Conservation (phyloP, 108 stramenopile genomes). For the Cyclotella distinguenda region DNA sequence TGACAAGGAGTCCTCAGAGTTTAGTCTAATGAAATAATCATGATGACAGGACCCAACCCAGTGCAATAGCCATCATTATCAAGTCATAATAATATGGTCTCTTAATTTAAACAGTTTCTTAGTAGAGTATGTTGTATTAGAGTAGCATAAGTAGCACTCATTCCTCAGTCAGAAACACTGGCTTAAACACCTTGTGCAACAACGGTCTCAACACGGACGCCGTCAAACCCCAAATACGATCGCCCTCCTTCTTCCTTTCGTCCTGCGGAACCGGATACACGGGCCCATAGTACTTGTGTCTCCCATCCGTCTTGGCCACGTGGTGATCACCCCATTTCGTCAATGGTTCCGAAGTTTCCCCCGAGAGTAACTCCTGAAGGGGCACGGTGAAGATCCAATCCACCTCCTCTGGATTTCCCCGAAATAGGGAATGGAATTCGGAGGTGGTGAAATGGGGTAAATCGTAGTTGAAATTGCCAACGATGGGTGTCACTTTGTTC, state of each 20-base stretch:
- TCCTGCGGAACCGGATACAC: constrained; percentile 51
- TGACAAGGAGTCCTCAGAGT: no score
- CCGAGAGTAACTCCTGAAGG: constrained; percentile 46
- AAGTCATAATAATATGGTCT: no score
- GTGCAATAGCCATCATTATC: no score
- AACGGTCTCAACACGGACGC: constrained; percentile 67
- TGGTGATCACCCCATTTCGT: constrained; percentile 39
- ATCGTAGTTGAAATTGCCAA: constrained; percentile 60
- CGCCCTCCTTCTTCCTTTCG: constrained; percentile 31
- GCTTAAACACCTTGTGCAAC: constrained; percentile 64
- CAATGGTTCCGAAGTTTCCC: constrained; percentile 50
- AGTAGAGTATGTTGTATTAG: no score
- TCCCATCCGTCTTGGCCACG: constrained; percentile 1
- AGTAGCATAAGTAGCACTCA: no score
- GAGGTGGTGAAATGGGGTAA: constrained; percentile 23
- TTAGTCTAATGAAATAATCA: no score
- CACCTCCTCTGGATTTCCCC: constrained; percentile 66
- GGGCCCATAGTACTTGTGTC: constrained; percentile 41
- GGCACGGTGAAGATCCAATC: constrained; percentile 69
- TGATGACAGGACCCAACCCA: no score
- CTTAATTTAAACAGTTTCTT: no score
- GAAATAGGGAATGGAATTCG: constrained; percentile 49
- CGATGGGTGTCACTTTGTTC: constrained; percentile 72
- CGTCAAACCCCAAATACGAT: constrained; percentile 83
- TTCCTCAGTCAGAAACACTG: constrained; percentile 45